Conservation (phyloP, 228 moss, liverwort and hornwort genomes). For the Sphagnum fallax region DNA sequence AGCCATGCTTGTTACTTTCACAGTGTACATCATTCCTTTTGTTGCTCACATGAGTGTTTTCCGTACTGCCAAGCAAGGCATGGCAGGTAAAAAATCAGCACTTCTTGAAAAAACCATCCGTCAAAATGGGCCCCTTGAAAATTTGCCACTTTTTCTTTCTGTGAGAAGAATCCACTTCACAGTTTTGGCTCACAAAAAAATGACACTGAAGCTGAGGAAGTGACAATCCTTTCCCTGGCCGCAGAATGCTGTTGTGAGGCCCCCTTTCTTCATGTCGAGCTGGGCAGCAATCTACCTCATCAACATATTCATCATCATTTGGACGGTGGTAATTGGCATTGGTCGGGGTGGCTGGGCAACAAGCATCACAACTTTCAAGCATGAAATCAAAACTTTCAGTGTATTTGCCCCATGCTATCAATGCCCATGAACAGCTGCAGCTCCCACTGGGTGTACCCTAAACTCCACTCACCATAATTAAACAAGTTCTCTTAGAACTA, state of each 20-base stretch:
- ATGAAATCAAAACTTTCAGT: constrained; percentile 46
- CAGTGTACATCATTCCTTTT: constrained; percentile 82
- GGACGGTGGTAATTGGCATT: constrained; percentile 28
- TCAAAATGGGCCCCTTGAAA: too few relatives aligned
- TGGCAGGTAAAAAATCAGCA: constrained; percentile 44
- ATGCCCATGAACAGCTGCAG: constrained; percentile 14
- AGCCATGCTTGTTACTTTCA: constrained; percentile 75
- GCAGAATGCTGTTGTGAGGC: constrained; percentile 72
- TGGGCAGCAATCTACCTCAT: constrained; percentile 52
- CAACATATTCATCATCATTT: constrained; percentile 43
- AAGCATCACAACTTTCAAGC: constrained; percentile 43
- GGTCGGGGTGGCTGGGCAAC: constrained; percentile 75
- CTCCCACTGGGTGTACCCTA: too few relatives aligned
- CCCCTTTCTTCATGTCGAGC: constrained; percentile 61
- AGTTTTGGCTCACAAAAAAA: too few relatives aligned
- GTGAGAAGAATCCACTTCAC: too few relatives aligned
- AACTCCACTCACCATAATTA: too few relatives aligned
- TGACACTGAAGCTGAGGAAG: too few relatives aligned
- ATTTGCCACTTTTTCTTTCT: too few relatives aligned
- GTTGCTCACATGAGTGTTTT: constrained; percentile 74
- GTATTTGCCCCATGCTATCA: constrained; percentile 60
- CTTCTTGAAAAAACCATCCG: too few relatives aligned
- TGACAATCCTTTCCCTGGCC: neutral
- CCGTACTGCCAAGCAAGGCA: constrained; percentile 42
- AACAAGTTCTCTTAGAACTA: too few relatives aligned